Evolutionary conservation across 2,329 filamentous ascomycete genomes (phyloP).

Genomic region (Aurifilum marmelostoma): DNA sequence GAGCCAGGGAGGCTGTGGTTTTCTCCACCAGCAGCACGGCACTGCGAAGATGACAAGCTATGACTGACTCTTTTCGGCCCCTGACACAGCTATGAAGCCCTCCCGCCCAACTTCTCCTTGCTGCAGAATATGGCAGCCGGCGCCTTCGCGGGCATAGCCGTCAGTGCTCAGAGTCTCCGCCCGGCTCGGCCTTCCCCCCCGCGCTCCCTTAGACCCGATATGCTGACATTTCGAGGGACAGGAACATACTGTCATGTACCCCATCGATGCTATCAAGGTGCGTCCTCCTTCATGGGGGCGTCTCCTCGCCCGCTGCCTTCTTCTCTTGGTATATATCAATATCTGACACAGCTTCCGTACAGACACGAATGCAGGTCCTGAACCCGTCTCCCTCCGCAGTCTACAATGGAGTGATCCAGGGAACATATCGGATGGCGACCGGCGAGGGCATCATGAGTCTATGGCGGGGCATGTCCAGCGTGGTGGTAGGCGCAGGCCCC

Average conservation of each 20-base stretch:
- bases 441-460: constrained; percentile 88
- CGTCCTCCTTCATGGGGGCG: constrained; percentile 29
- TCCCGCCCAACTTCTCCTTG: constrained; percentile 93
- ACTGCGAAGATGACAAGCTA: background rate
- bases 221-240: constrained; percentile 42
- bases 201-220: constrained; percentile 28
- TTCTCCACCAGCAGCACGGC: background rate
- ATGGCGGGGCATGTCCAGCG: constrained; percentile 96
- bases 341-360: constrained; percentile 27
- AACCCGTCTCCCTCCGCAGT: constrained; percentile 79
- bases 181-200: constrained; percentile 3
- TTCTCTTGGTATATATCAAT: constrained; percentile 1
- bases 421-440: constrained; percentile 87
- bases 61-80: constrained; percentile 23
- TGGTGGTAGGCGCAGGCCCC: constrained; percentile 95
- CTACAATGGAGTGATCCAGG: constrained; percentile 89
- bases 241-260: constrained; percentile 99
- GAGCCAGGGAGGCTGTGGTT: background rate
- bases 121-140: constrained; percentile 94
- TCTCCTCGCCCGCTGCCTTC: constrained; percentile 30
- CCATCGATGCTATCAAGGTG: constrained; percentile 97
- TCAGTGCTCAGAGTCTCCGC: constrained; percentile 51
- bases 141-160: constrained; percentile 94
- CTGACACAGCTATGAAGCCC: constrained; percentile 76
- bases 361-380: constrained; percentile 98